A percentile compares a stretch with the other conserved stretches of the same genome.
phyloP scores from a whole-genome alignment of 306 rosid genomes.

The Rosa rugosa region DNA sequence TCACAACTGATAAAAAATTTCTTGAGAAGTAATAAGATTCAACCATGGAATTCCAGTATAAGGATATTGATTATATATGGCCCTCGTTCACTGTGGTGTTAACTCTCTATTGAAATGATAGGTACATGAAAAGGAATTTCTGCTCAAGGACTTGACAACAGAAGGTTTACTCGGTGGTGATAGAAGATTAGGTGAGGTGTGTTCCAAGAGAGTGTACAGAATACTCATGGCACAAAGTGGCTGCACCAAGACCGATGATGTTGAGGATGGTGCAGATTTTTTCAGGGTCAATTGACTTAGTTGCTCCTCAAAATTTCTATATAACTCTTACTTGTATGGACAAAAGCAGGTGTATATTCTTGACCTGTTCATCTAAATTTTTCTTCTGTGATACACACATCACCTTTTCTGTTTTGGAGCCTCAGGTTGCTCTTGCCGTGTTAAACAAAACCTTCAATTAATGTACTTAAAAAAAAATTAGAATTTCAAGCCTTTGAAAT shows the following conservation, averaged over 20 bases:
- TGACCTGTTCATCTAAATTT: not conserved
- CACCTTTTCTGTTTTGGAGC: not conserved
- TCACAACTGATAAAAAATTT: not conserved
- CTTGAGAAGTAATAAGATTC: not conserved
- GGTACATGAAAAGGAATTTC: constrained; percentile 86
- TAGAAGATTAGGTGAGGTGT: constrained; percentile 82
- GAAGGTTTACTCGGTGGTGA: constrained; percentile 76
- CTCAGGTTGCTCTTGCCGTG: no score
- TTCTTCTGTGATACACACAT: not conserved
- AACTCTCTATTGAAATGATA: constrained; percentile 28
- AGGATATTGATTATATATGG: not conserved
- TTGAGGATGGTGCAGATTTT: constrained; percentile 91
- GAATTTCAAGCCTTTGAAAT: not conserved
- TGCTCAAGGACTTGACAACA: constrained; percentile 69
- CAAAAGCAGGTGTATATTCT: constrained; percentile 1
- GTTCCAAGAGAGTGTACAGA: constrained; percentile 91
- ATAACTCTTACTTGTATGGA: not conserved
- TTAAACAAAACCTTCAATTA: not conserved
- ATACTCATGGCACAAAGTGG: constrained; percentile 83
- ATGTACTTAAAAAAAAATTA: not conserved
- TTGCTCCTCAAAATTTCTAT: not conserved
- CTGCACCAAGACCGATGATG: constrained; percentile 73
- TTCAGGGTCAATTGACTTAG: constrained; percentile 40
- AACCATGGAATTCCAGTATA: not conserved
- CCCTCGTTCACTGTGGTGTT: not conserved